phyloP scores from a whole-genome alignment of 768 basidiomycete genomes.

The Kwoniella sp. region DNA sequence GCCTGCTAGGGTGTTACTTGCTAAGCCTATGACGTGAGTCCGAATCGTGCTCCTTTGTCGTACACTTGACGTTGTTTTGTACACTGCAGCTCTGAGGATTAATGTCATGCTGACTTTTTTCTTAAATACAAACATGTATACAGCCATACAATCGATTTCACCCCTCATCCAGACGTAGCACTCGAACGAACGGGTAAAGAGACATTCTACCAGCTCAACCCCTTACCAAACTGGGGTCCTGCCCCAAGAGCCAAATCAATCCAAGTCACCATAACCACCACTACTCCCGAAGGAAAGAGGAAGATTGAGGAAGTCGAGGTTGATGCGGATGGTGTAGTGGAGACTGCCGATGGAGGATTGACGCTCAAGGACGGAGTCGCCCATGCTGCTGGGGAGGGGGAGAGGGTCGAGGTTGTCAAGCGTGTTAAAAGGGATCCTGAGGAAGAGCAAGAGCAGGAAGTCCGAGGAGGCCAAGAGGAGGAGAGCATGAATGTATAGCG shows the following conservation, averaged over 20 bases:
- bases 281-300: constrained; percentile 8
- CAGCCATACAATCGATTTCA: constrained; percentile 68
- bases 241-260: constrained; percentile 57
- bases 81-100: not conserved
- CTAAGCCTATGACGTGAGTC: constrained; percentile 67
- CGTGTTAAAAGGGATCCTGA: not conserved
- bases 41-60: too few relatives aligned
- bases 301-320: constrained; percentile 16
- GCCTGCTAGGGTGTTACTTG: constrained; percentile 70
- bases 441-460: constrained; percentile 9
- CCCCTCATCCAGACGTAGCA: constrained; percentile 67
- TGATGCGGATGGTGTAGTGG: constrained; percentile 1
- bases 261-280: constrained; percentile 4
- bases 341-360: constrained; percentile 14
- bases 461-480: constrained; percentile 18
- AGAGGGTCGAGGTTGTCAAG: constrained; percentile 7
- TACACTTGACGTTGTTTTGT: too few relatives aligned
- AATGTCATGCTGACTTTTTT: constrained; percentile 7
- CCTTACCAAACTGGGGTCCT: constrained; percentile 91
- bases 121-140: too few relatives aligned
- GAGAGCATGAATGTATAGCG: constrained; percentile 16
- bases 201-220: constrained; percentile 67
- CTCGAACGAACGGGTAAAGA: constrained; percentile 39
- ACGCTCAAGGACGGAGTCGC: not conserved
- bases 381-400: constrained; percentile 13